phyloP scores from a whole-genome alignment of 164 flowering plant genomes.

The Buxus sempervirens region DNA sequence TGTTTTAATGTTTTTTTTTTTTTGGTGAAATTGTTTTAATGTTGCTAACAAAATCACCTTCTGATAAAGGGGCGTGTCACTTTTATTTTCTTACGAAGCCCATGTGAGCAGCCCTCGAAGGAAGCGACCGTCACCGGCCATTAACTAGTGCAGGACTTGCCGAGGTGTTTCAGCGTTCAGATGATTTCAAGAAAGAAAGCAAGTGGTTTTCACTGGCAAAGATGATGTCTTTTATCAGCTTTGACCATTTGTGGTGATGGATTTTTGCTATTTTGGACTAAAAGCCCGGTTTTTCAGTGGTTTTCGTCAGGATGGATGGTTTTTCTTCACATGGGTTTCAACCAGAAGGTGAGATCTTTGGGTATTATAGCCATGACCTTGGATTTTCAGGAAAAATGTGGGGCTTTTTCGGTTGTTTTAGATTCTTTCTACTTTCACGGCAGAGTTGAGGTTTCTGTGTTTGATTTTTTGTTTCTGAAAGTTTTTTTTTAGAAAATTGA shows the following conservation, averaged over 20 bases:
- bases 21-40: no score
- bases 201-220: background rate
- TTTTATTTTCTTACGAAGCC: conserved; percentile 25
- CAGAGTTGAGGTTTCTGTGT: conserved; percentile 13
- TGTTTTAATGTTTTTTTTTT: no score
- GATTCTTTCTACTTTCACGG: conserved; percentile 10
- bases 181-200: background rate
- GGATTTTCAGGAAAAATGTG: conserved; percentile 18
- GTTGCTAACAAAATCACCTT: background rate
- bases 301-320: conserved; percentile 3
- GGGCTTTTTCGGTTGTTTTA: conserved; percentile 11
- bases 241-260: background rate
- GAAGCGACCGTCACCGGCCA: conserved; percentile 29
- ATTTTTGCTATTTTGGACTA: background rate
- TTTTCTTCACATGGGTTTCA: conserved; percentile 9
- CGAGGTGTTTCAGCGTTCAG: background rate
- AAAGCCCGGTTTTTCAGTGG: background rate
- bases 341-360: conserved; percentile 3
- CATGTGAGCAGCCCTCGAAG: conserved; percentile 47
- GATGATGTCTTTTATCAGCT: background rate
- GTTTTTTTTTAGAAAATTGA: background rate
- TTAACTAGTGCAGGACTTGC: conserved; percentile 14
- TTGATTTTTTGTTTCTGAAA: background rate
- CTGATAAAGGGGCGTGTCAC: conserved; percentile 16
- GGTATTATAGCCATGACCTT: conserved; percentile 14